Percentiles rank a stretch among this genome's conserved stretches.
Conservation (phyloP, 2,329 filamentous ascomycete species). For the Fusarium falciforme region DNA sequence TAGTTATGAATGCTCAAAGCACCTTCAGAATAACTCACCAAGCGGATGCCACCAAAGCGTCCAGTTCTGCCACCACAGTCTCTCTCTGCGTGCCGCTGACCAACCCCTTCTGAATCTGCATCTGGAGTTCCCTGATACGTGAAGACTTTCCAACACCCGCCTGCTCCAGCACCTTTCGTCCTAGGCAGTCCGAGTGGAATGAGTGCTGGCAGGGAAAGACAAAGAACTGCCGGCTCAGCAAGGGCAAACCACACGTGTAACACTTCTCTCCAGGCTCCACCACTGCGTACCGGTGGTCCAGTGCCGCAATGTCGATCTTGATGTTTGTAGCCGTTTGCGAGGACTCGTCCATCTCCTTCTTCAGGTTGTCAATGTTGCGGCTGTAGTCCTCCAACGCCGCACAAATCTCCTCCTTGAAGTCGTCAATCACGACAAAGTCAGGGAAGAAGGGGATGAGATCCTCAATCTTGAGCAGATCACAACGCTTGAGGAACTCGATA, state of each 20-base stretch:
- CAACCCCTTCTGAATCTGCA: conserved; percentile 81
- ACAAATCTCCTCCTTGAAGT: conserved; percentile 99
- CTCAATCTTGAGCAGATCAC: conserved; percentile 92
- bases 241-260: conserved; percentile 85
- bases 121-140: conserved; percentile 87
- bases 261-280: conserved; percentile 97
- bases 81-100: conserved; percentile 79
- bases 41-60: conserved; percentile 88
- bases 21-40: conserved; percentile 69
- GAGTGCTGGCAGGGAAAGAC: conserved; percentile 99
- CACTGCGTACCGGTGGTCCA: conserved; percentile 93
- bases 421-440: conserved; percentile 97
- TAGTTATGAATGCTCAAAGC: background rate
- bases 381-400: conserved; percentile 92
- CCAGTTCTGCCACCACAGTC: conserved; percentile 86
- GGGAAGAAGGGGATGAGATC: conserved; percentile 98
- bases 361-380: conserved; percentile 87
- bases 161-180: conserved; percentile 84
- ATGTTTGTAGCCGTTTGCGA: conserved; percentile 91
- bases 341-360: conserved; percentile 95
- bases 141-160: conserved; percentile 80
- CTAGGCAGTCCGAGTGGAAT: conserved; percentile 95
- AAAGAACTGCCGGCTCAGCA: conserved; percentile 93
- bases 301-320: conserved; percentile 84
- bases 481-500: conserved; percentile 92